phyloP scores from a whole-genome alignment of 768 basidiomycete species.

The Serendipita sp. region DNA sequence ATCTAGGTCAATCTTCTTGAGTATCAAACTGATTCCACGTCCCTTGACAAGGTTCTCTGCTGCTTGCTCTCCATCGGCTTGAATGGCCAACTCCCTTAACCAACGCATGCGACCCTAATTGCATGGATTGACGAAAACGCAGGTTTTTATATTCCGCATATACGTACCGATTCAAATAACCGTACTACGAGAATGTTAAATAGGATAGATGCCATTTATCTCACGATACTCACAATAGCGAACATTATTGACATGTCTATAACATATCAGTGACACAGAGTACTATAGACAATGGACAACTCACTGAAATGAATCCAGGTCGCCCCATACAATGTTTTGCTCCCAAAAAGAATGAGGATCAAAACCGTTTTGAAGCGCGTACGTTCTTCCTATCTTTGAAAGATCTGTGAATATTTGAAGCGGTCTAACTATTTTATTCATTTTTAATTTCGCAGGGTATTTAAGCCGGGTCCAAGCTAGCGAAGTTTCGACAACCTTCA shows the following conservation, averaged over 20 bases:
- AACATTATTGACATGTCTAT: slow-evolving; percentile 64
- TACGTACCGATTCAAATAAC: slow-evolving; percentile 52
- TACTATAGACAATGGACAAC: slow-evolving; percentile 16
- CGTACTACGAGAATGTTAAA: slow-evolving; percentile 26
- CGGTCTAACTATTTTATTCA: background rate
- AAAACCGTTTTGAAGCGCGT: slow-evolving; percentile 5
- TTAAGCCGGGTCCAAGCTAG: background rate
- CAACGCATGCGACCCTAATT: slow-evolving; percentile 50
- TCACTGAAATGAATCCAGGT: slow-evolving; percentile 63
- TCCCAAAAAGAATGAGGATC: slow-evolving; percentile 60
- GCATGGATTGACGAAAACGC: background rate
- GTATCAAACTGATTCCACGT: slow-evolving; percentile 52
- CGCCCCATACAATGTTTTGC: slow-evolving; percentile 63
- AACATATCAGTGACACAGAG: background rate
- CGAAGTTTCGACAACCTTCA: background rate
- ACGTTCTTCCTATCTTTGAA: slow-evolving; percentile 8
- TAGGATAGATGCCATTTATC: background rate
- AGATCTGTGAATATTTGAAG: slow-evolving; percentile 7
- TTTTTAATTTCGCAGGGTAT: background rate
- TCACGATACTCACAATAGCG: slow-evolving; percentile 37
- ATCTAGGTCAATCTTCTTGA: slow-evolving; percentile 51
- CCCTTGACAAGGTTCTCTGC: slow-evolving; percentile 43
- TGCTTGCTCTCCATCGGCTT: slow-evolving; percentile 40
- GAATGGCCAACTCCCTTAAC: slow-evolving; percentile 38
- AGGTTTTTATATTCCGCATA: background rate